These are phyloP conservation scores for Hypericum perforatum DNA, from an alignment of 345 rosid species.

Conservation along the genomic window DNA sequence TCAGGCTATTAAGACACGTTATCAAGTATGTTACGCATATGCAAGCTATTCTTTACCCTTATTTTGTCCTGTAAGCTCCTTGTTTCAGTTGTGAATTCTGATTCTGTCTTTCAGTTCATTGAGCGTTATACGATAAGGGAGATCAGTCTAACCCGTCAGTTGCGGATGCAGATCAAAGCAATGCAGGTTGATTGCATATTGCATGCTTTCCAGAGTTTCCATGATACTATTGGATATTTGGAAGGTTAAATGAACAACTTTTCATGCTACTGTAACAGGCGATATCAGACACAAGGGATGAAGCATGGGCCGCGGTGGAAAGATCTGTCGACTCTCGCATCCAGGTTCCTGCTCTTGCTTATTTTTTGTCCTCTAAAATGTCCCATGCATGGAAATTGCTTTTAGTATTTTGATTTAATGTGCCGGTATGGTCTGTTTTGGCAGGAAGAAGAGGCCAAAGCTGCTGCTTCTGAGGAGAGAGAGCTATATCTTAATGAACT, in stretches of 20 bases:
- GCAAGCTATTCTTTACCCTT: not conserved
- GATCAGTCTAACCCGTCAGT: too few species aligned
- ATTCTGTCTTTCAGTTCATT: slow-evolving; percentile 52
- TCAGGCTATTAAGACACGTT: slow-evolving; percentile 86
- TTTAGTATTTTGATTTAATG: too few species aligned
- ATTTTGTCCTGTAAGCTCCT: slow-evolving; percentile 10
- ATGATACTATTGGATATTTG: not conserved
- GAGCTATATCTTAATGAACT: slow-evolving; percentile 87
- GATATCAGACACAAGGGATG: slow-evolving; percentile 78
- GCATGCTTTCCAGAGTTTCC: slow-evolving; percentile 1
- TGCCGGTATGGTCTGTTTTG: not conserved
- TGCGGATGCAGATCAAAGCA: slow-evolving; percentile 93
- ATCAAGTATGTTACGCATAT: slow-evolving; percentile 49
- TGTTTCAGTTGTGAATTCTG: slow-evolving; percentile 1
- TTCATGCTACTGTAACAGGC: slow-evolving; percentile 43
- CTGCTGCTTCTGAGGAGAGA: slow-evolving; percentile 90
- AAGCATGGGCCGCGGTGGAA: slow-evolving; percentile 97
- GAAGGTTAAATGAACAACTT: slow-evolving; percentile 8
- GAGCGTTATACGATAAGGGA: too few species aligned
- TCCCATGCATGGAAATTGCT: too few species aligned
- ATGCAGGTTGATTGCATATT: slow-evolving; percentile 58
- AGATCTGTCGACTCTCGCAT: slow-evolving; percentile 78
- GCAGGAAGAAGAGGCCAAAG: slow-evolving; percentile 92
- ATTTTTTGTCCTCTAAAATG: not conserved
- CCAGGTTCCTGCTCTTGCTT: slow-evolving; percentile 47